These are phyloP conservation scores for Adiantum capillusveneris DNA, from an alignment of 75 land plant species.

Conservation along the genomic window DNA sequence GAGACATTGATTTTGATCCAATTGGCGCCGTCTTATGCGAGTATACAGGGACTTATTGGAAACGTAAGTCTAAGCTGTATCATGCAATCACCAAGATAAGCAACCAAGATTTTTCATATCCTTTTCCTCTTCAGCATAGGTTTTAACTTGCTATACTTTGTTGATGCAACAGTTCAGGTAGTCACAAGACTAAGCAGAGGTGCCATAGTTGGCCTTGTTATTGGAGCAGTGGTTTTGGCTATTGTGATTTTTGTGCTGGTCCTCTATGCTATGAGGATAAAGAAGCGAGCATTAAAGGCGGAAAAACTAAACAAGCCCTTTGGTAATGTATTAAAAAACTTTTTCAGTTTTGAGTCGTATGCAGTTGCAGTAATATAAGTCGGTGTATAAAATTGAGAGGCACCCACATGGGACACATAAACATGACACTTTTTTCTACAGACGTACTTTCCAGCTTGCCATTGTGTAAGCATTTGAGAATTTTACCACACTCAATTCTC, in stretches of 20 bases:
- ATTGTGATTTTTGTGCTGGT: neutral
- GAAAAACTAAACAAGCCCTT: conserved; percentile 7
- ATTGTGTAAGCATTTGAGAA: neutral
- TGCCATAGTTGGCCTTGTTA: conserved; percentile 8
- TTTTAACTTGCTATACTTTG: no score
- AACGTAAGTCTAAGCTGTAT: neutral
- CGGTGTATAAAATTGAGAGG: no score
- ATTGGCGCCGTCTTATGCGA: neutral
- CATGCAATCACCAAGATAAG: neutral
- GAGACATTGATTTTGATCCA: neutral
- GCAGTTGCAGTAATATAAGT: no score
- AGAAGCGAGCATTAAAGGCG: conserved; percentile 17
- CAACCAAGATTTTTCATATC: neutral
- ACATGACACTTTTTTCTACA: no score
- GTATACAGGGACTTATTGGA: no score
- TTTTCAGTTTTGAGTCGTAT: no score
- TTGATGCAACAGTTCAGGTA: neutral
- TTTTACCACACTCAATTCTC: no score
- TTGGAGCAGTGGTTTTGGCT: conserved; percentile 5
- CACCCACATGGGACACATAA: no score
- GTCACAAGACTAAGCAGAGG: neutral
- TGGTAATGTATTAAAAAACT: conserved; percentile 1
- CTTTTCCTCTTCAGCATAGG: neutral
- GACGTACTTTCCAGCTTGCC: neutral
- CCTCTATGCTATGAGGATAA: conserved; percentile 17